Conservation (phyloP, 331 rosid genomes). For the Saraca asoca region DNA sequence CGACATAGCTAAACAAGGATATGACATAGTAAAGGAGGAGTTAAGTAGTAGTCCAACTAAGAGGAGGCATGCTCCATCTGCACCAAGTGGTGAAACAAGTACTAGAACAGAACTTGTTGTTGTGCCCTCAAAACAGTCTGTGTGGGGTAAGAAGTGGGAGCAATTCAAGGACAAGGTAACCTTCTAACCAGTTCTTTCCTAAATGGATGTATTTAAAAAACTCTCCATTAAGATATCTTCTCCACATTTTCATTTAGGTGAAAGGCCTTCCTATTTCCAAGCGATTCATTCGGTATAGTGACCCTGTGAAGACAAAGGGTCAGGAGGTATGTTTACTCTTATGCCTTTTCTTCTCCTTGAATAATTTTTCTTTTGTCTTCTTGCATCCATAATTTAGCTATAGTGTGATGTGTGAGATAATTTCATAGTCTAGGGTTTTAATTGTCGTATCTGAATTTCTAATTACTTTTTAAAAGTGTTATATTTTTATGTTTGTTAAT, state of each 20-base stretch:
- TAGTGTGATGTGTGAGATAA: conserved; percentile 10
- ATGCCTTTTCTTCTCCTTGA: conserved; percentile 28
- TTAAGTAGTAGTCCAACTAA: conserved; percentile 58
- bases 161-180: conserved; percentile 73
- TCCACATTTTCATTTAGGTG: conserved; percentile 47
- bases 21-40: conserved; percentile 79
- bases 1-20: conserved; percentile 76
- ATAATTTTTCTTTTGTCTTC: not conserved
- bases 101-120: conserved; percentile 69
- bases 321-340: conserved; percentile 68
- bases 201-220: conserved; percentile 8
- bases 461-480: conserved; percentile 18
- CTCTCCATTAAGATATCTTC: conserved; percentile 21
- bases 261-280: conserved; percentile 60
- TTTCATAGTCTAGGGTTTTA: not conserved
- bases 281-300: conserved; percentile 53
- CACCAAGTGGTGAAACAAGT: conserved; percentile 64
- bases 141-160: conserved; percentile 81
- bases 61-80: conserved; percentile 58
- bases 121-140: conserved; percentile 64
- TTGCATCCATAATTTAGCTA: conserved; percentile 3
- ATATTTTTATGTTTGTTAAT: conserved; percentile 33
- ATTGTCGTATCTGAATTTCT: conserved; percentile 16
- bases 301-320: conserved; percentile 74
- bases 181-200: not conserved